Conservation (phyloP, 805 yeast species). For the Lachancea thermotolerans region DNA sequence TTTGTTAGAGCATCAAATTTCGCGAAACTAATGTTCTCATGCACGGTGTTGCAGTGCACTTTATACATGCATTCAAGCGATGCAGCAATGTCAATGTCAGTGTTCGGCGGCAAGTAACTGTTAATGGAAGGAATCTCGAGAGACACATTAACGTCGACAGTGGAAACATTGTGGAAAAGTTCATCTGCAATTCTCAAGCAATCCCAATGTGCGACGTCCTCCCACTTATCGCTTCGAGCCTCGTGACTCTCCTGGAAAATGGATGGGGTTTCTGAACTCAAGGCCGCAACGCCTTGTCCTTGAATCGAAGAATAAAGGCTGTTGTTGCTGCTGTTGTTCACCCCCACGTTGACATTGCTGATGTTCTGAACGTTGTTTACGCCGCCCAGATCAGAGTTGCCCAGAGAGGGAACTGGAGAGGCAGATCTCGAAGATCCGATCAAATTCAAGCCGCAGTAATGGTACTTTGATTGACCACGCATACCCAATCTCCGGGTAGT, state of each 20-base stretch:
- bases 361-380: neutral
- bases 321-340: neutral
- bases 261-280: conserved; percentile 1
- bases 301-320: neutral
- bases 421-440: conserved; percentile 30
- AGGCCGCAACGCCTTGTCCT: neutral
- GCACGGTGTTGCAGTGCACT: conserved; percentile 55
- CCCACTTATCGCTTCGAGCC: neutral
- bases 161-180: neutral
- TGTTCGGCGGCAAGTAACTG: conserved; percentile 34
- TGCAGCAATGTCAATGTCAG: conserved; percentile 52
- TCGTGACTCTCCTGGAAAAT: neutral
- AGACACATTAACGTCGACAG: conserved; percentile 18
- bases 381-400: neutral
- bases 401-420: conserved; percentile 20
- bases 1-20: conserved; percentile 54
- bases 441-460: conserved; percentile 68
- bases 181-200: conserved; percentile 1
- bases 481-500: conserved; percentile 75
- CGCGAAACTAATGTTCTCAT: conserved; percentile 62
- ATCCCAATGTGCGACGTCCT: neutral
- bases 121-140: conserved; percentile 35
- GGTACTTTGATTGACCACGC: conserved; percentile 77
- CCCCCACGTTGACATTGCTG: neutral
- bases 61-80: conserved; percentile 57